phyloP scores from a whole-genome alignment of 495 filamentous ascomycete species.

The Penicillium robsamsonii region DNA sequence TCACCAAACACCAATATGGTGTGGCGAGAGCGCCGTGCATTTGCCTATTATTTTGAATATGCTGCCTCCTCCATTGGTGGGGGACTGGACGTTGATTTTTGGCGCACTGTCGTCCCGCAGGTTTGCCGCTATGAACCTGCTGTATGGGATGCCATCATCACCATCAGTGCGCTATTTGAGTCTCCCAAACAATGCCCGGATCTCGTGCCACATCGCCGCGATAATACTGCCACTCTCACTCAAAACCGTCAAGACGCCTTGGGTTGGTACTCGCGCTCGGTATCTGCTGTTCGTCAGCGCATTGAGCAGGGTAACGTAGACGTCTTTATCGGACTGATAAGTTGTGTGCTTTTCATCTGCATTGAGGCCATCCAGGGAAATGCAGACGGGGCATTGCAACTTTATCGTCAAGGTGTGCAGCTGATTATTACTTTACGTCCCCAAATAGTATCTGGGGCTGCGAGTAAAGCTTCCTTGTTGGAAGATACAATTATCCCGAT shows the following conservation, averaged over 20 bases:
- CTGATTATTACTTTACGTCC: constrained; percentile 32
- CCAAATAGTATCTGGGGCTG: constrained; percentile 20
- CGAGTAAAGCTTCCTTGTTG: constrained; percentile 22
- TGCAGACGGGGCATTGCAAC: constrained; percentile 28
- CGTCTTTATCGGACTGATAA: constrained; percentile 45
- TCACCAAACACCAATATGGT: constrained; percentile 23
- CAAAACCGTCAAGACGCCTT: constrained; percentile 44
- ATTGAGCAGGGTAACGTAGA: constrained; percentile 38
- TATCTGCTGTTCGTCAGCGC: constrained; percentile 48
- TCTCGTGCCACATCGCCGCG: constrained; percentile 9
- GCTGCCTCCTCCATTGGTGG: constrained; percentile 37
- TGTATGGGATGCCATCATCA: constrained; percentile 57
- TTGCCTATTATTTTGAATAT: constrained; percentile 40
- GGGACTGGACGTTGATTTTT: constrained; percentile 53
- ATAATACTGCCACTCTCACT: constrained; percentile 28
- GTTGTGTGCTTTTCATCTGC: constrained; percentile 57
- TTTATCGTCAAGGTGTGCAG: constrained; percentile 38
- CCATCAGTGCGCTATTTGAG: constrained; percentile 55
- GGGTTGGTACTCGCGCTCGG: constrained; percentile 44
- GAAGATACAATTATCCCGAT: constrained; percentile 39
- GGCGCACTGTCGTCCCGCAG: constrained; percentile 55
- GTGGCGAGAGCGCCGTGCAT: constrained; percentile 41
- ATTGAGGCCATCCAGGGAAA: constrained; percentile 53
- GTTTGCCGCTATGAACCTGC: constrained; percentile 56
- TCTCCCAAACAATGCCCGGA: constrained; percentile 23